Evolutionary conservation across 805 yeast genomes (phyloP).

Genomic region (Cyberlindnera petersonii): DNA sequence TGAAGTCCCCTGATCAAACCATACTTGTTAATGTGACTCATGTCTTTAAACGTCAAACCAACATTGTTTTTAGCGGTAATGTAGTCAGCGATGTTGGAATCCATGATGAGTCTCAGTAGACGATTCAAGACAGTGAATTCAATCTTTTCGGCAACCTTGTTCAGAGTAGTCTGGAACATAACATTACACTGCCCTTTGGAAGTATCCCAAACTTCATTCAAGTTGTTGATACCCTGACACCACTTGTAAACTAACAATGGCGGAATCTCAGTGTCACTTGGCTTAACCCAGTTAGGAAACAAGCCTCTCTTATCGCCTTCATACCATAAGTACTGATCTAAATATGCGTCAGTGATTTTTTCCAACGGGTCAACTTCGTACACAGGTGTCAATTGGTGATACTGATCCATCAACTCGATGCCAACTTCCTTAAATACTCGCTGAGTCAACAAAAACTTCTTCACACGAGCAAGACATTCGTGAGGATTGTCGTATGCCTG

Average conservation of each 20-base stretch:
- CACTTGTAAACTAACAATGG: slow-evolving; percentile 90
- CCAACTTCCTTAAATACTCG: slow-evolving; percentile 88
- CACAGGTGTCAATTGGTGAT: slow-evolving; percentile 78
- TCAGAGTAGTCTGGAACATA: slow-evolving; percentile 71
- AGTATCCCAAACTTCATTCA: slow-evolving; percentile 75
- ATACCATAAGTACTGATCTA: slow-evolving; percentile 95
- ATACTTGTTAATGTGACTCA: slow-evolving; percentile 87
- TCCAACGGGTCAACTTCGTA: slow-evolving; percentile 88
- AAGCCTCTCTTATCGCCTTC: slow-evolving; percentile 84
- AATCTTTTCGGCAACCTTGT: slow-evolving; percentile 74
- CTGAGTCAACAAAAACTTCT: slow-evolving; percentile 78
- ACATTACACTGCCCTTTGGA: slow-evolving; percentile 74
- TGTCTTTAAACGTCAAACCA: slow-evolving; percentile 80
- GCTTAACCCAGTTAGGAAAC: slow-evolving; percentile 96
- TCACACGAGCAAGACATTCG: slow-evolving; percentile 81
- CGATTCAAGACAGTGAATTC: slow-evolving; percentile 86
- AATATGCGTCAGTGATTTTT: slow-evolving; percentile 91
- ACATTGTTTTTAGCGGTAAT: slow-evolving; percentile 89
- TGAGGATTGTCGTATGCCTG: slow-evolving; percentile 97
- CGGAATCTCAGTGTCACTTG: slow-evolving; percentile 90
- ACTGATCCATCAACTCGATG: slow-evolving; percentile 87
- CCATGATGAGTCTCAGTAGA: slow-evolving; percentile 73
- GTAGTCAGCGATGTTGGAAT: slow-evolving; percentile 90
- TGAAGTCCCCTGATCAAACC: slow-evolving; percentile 89
- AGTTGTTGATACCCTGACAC: slow-evolving; percentile 86